A percentile compares a stretch with the other conserved stretches of the same genome.
These are phyloP conservation scores for Moesziomyces sp. DNA, from an alignment of 1,284 basidiomycete species.

Conservation along the genomic window DNA sequence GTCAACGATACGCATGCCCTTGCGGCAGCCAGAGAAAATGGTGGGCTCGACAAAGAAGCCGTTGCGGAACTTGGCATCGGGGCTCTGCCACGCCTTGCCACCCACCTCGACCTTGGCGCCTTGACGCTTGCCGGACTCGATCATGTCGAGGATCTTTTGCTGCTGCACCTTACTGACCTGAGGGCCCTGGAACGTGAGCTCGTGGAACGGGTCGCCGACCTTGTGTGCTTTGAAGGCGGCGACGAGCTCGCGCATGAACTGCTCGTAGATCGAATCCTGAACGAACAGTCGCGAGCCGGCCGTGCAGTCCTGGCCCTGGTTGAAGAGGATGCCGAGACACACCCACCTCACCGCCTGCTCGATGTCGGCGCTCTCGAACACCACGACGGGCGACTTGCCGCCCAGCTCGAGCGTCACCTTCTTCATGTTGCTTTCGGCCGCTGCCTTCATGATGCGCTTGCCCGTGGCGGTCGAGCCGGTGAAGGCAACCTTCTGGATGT, in stretches of 20 bases:
- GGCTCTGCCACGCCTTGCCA: conserved; percentile 69
- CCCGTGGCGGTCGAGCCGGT: conserved; percentile 77
- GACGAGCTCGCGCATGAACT: conserved; percentile 74
- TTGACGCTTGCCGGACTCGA: conserved; percentile 84
- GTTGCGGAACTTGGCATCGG: conserved; percentile 67
- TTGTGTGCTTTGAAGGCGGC: conserved; percentile 70
- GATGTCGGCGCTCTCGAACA: conserved; percentile 75
- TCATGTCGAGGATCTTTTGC: conserved; percentile 89
- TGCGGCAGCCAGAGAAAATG: conserved; percentile 74
- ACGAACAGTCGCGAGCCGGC: conserved; percentile 80
- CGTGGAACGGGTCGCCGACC: conserved; percentile 79
- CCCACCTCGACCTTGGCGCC: conserved; percentile 79
- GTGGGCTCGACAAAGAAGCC: conserved; percentile 70
- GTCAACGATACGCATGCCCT: conserved; percentile 73
- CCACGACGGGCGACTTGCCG: conserved; percentile 83
- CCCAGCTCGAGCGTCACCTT: conserved; percentile 82
- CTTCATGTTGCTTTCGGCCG: conserved; percentile 85
- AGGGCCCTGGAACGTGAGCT: conserved; percentile 82
- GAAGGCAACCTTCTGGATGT: conserved; percentile 74
- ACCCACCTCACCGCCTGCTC: conserved; percentile 71
- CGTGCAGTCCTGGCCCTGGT: conserved; percentile 73
- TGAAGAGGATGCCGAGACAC: conserved; percentile 82
- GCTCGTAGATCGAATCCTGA: conserved; percentile 75
- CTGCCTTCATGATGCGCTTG: conserved; percentile 78
- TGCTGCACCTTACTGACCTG: conserved; percentile 82